phyloP scores from a whole-genome alignment of 768 basidiomycete species.

The Hemileccinum impolitum region DNA sequence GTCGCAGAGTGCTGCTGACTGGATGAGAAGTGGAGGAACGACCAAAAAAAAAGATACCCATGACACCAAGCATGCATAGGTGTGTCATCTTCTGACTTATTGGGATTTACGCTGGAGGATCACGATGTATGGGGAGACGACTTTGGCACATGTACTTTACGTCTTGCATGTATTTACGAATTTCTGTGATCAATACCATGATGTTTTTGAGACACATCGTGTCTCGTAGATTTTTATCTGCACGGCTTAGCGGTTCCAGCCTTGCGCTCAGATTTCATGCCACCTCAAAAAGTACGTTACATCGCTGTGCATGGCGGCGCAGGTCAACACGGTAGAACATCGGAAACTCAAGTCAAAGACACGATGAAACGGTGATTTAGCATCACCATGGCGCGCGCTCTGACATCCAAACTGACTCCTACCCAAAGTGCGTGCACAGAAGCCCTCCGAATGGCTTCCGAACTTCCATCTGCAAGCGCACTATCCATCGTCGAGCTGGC shows the following conservation, averaged over 20 bases:
- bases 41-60: neutral
- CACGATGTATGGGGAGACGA: neutral
- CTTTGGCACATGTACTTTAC: conserved; percentile 17
- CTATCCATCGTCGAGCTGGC: conserved; percentile 51
- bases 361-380: conserved; percentile 53
- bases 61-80: neutral
- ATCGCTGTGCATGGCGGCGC: conserved; percentile 79
- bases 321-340: conserved; percentile 50
- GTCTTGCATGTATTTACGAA: conserved; percentile 23
- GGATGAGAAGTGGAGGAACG: neutral
- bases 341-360: conserved; percentile 52
- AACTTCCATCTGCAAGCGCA: conserved; percentile 23
- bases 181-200: conserved; percentile 17
- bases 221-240: neutral
- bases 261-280: conserved; percentile 6
- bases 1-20: conserved; percentile 16
- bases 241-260: too few relatives aligned
- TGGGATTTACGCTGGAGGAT: neutral
- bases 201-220: conserved; percentile 5
- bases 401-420: conserved; percentile 2
- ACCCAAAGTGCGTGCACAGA: conserved; percentile 48
- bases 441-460: conserved; percentile 31
- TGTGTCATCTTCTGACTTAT: conserved; percentile 14
- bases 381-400: neutral
- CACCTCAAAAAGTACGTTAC: conserved; percentile 29